Conservation (phyloP, 192 early-diverging fungal species). For the Backusella australiensis region DNA sequence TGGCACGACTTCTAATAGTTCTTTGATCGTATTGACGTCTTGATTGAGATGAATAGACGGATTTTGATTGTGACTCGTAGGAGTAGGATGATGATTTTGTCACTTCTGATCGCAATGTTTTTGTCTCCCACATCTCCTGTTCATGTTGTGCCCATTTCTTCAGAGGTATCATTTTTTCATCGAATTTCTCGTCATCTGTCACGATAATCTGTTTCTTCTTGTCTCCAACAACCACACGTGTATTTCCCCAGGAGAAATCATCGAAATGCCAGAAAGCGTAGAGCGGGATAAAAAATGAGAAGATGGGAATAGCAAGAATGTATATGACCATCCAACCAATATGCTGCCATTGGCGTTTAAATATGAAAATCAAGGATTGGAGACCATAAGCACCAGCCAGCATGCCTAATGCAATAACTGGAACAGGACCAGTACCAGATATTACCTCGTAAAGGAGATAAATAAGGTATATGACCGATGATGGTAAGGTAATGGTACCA, state of each 20-base stretch:
- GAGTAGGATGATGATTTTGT: constrained; percentile 33
- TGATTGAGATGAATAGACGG: background rate
- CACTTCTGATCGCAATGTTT: constrained; percentile 18
- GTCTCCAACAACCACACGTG: constrained; percentile 53
- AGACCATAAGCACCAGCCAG: constrained; percentile 87
- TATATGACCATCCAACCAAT: constrained; percentile 92
- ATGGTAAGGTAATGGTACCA: constrained; percentile 91
- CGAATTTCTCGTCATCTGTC: constrained; percentile 67
- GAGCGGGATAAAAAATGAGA: constrained; percentile 60
- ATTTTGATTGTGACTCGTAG: constrained; percentile 20
- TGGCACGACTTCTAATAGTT: constrained; percentile 4
- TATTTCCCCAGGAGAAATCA: constrained; percentile 98
- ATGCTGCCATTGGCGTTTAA: constrained; percentile 72
- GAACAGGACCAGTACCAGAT: constrained; percentile 56
- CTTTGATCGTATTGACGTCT: background rate
- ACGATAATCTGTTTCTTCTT: constrained; percentile 53
- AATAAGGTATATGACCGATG: constrained; percentile 80
- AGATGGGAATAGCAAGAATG: constrained; percentile 73
- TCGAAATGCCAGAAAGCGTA: constrained; percentile 99
- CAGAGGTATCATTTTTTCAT: constrained; percentile 69
- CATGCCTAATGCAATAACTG: constrained; percentile 82
- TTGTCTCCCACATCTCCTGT: constrained; percentile 49
- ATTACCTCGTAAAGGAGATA: constrained; percentile 74
- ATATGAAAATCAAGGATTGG: constrained; percentile 83
- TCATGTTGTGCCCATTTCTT: constrained; percentile 73